These are phyloP conservation scores for Marchantia polymorpha DNA, from an alignment of 225 moss, liverwort and hornwort species.

Conservation along the genomic window DNA sequence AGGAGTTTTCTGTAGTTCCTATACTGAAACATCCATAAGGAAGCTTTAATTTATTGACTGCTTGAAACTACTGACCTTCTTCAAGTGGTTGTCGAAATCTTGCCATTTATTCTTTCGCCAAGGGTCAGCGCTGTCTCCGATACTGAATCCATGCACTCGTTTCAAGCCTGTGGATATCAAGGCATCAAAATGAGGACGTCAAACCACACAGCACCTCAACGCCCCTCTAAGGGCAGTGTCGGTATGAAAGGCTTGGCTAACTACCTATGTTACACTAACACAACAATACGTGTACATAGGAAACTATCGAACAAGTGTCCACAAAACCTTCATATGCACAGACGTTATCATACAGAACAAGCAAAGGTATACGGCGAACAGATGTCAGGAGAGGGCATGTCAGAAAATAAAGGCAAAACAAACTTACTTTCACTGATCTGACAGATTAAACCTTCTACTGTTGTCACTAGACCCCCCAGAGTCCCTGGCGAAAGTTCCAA, in stretches of 20 bases:
- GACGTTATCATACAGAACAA: neutral
- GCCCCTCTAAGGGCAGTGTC: neutral
- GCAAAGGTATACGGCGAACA: neutral
- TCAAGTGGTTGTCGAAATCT: slow-evolving; percentile 59
- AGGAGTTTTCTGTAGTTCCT: too few relatives aligned
- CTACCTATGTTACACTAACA: neutral
- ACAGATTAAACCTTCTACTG: slow-evolving; percentile 70
- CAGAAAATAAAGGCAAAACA: neutral
- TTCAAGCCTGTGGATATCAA: slow-evolving; percentile 51
- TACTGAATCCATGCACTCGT: slow-evolving; percentile 69
- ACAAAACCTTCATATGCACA: neutral
- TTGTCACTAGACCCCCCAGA: slow-evolving; percentile 84
- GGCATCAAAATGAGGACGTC: neutral
- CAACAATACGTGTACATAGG: too few relatives aligned
- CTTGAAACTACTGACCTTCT: slow-evolving; percentile 39
- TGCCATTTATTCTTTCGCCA: slow-evolving; percentile 75
- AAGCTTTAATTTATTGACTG: too few relatives aligned
- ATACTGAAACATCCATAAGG: too few relatives aligned
- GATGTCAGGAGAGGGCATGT: neutral
- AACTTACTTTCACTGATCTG: slow-evolving; percentile 66
- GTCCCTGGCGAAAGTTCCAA: slow-evolving; percentile 75
- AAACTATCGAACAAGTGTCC: neutral
- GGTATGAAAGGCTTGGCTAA: neutral
- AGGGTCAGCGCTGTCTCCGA: slow-evolving; percentile 76
- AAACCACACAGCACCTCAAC: neutral